A percentile compares a stretch with the other conserved stretches of the same genome.
Evolutionary conservation across 2,329 filamentous ascomycete species (phyloP).

Genomic region (Coniochaeta pulveracea): DNA sequence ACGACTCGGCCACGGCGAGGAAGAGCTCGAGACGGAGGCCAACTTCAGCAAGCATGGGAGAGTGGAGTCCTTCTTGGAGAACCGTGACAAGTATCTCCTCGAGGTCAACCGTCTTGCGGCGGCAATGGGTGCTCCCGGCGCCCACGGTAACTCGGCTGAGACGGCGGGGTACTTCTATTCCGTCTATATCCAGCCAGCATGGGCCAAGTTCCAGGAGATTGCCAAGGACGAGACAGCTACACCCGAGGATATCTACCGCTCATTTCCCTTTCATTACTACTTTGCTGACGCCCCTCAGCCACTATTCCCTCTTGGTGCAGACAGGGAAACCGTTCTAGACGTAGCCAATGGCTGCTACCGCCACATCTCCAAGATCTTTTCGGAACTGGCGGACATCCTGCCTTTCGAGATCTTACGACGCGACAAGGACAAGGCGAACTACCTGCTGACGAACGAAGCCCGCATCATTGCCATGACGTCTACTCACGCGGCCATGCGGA

Average conservation of each 20-base stretch:
- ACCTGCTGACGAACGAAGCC: constrained; percentile 90
- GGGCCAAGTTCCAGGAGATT: constrained; percentile 71
- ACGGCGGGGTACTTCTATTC: constrained; percentile 94
- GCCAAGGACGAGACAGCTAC: constrained; percentile 44
- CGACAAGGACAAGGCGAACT: constrained; percentile 89
- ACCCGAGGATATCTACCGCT: constrained; percentile 50
- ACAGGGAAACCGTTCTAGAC: constrained; percentile 59
- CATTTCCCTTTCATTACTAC: constrained; percentile 81
- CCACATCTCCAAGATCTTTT: constrained; percentile 83
- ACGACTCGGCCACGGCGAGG: constrained; percentile 87
- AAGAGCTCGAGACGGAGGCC: constrained; percentile 75
- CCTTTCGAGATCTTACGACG: constrained; percentile 90
- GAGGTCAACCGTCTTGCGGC: constrained; percentile 81
- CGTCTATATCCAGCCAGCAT: constrained; percentile 80
- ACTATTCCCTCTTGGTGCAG: constrained; percentile 58
- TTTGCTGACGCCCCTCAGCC: constrained; percentile 82
- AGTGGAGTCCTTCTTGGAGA: constrained; percentile 90
- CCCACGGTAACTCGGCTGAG: constrained; percentile 93
- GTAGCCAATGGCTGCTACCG: constrained; percentile 75
- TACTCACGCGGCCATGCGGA: constrained; percentile 90
- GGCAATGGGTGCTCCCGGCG: constrained; percentile 77
- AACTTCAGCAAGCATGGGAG: constrained; percentile 92
- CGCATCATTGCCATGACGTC: constrained; percentile 98
- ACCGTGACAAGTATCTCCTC: constrained; percentile 62
- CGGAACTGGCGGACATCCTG: constrained; percentile 81